These are phyloP conservation scores for Talaromyces marneffei DNA, from an alignment of 2,329 filamentous ascomycete species.

Conservation along the genomic window DNA sequence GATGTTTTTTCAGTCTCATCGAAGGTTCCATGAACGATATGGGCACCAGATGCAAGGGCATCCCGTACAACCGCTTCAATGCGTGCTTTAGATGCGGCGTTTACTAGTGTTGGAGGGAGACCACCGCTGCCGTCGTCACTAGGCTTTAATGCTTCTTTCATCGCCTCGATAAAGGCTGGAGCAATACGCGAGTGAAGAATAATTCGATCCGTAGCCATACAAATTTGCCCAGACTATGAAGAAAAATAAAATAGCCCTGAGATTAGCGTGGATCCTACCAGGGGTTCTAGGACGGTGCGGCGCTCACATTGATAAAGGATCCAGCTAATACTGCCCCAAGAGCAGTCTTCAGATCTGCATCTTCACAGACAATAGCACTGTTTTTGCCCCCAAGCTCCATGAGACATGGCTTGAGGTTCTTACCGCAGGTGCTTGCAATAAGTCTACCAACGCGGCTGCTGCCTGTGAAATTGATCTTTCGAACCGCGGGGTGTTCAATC, in stretches of 20 bases:
- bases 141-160: conserved; percentile 48
- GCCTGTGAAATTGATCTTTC: conserved; percentile 44
- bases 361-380: conserved; percentile 39
- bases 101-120: too few species aligned
- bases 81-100: too few species aligned
- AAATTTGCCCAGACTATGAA: conserved; percentile 61
- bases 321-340: conserved; percentile 39
- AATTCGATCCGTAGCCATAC: conserved; percentile 59
- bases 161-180: too few species aligned
- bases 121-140: conserved; percentile 31
- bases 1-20: too few species aligned
- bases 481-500: conserved; percentile 34
- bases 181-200: conserved; percentile 47
- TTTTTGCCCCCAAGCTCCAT: conserved; percentile 48
- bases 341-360: conserved; percentile 42
- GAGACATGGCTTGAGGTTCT: conserved; percentile 41
- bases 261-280: too few species aligned
- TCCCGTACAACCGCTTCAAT: too few species aligned
- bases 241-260: conserved; percentile 50
- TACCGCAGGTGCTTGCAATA: conserved; percentile 34
- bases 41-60: too few species aligned
- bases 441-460: conserved; percentile 39
- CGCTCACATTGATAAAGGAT: conserved; percentile 52
- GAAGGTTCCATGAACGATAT: too few species aligned
- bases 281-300: too few species aligned